Conservation (phyloP, 495 filamentous ascomycete genomes). For the Friedmanniomyces endolithicus region DNA sequence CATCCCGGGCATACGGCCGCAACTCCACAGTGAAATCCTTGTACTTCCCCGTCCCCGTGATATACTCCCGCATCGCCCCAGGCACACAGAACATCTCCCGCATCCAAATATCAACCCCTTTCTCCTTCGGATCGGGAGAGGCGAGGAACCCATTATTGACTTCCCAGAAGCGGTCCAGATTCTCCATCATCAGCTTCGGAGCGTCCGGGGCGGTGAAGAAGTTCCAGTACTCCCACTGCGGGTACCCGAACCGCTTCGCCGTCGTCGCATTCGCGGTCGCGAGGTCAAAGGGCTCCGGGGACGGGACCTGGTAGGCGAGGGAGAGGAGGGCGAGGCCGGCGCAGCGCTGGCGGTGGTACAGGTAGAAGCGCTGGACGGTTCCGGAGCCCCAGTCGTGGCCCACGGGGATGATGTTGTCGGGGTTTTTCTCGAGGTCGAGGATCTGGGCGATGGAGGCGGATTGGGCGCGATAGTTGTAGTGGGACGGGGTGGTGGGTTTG, state of each 20-base stretch:
- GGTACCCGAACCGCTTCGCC: conserved; percentile 8
- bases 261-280: conserved; percentile 1
- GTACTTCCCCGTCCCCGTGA: conserved; percentile 7
- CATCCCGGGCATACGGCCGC: conserved; percentile 9
- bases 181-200: not conserved
- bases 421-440: conserved; percentile 5
- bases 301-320: conserved; percentile 11
- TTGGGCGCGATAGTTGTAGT: conserved; percentile 9
- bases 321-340: conserved; percentile 3
- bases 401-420: conserved; percentile 8
- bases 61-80: conserved; percentile 4
- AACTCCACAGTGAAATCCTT: conserved; percentile 7
- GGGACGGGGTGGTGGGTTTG: conserved; percentile 6
- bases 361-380: conserved; percentile 9
- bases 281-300: conserved; percentile 4
- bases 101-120: conserved; percentile 7
- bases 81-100: conserved; percentile 9
- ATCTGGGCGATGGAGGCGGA: conserved; percentile 8
- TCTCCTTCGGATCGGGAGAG: not conserved
- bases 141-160: conserved; percentile 2
- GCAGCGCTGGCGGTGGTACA: conserved; percentile 9
- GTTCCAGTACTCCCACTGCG: conserved; percentile 14
- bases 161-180: conserved; percentile 6
- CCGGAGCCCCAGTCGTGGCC: conserved; percentile 20
- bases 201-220: conserved; percentile 11